Evolutionary conservation across 768 basidiomycete genomes (phyloP).

Genomic region (Leccinum rimulosum): DNA sequence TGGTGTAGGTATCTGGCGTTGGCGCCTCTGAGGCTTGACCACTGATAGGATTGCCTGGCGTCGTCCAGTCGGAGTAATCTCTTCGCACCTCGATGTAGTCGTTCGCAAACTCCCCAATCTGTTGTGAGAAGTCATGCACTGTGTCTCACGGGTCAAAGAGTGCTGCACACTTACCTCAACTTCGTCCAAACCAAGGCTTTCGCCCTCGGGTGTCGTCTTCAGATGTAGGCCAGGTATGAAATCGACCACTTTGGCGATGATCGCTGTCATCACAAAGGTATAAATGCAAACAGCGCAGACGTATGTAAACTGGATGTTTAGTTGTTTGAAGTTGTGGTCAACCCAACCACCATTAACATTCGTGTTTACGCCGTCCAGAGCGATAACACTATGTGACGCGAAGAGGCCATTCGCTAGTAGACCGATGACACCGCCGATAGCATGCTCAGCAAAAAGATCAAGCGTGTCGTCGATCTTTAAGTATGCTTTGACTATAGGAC

Average conservation of each 20-base stretch:
- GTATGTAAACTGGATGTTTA: constrained; percentile 75
- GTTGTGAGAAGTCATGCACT: not conserved
- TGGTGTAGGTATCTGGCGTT: constrained; percentile 15
- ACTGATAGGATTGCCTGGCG: constrained; percentile 20
- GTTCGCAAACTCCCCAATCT: constrained; percentile 72
- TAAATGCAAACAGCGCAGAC: constrained; percentile 56
- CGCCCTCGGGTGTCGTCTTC: constrained; percentile 51
- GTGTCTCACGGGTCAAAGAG: not conserved
- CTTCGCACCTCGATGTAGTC: constrained; percentile 71
- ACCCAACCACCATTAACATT: constrained; percentile 64
- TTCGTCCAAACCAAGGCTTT: constrained; percentile 66
- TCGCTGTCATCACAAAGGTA: constrained; percentile 59
- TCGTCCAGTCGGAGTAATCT: constrained; percentile 56
- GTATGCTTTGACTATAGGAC: constrained; percentile 57
- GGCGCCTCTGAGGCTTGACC: constrained; percentile 6
- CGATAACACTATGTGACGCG: constrained; percentile 60
- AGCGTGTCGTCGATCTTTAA: constrained; percentile 82
- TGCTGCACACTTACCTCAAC: constrained; percentile 49
- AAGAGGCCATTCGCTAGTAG: constrained; percentile 73
- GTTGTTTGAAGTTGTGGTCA: constrained; percentile 72
- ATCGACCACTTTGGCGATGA: constrained; percentile 57
- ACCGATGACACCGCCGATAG: constrained; percentile 78
- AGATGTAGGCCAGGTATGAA: constrained; percentile 57
- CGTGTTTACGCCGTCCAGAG: constrained; percentile 64
- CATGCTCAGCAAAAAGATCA: constrained; percentile 92